phyloP scores from a whole-genome alignment of 345 rosid species.

The Eucalyptus melliodora region DNA sequence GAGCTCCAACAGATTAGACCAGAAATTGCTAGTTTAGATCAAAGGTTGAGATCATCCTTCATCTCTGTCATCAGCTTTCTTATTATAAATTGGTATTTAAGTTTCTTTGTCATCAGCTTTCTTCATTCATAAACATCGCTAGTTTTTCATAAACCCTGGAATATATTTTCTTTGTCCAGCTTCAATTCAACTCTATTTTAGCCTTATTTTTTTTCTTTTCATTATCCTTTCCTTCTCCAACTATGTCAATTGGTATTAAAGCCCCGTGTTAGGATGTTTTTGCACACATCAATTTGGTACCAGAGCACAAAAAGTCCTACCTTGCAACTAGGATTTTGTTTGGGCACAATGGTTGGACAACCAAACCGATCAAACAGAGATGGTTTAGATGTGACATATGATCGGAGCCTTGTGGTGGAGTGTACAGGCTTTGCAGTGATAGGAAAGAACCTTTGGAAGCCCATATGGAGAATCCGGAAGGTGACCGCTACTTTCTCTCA shows the following conservation, averaged over 20 bases:
- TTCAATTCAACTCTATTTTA: neutral
- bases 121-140: neutral
- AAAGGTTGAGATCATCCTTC: neutral
- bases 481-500: neutral
- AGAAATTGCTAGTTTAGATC: neutral
- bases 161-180: neutral
- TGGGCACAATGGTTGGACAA: neutral
- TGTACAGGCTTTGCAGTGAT: neutral
- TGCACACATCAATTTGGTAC: neutral
- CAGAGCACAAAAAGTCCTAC: neutral
- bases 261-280: neutral
- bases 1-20: neutral
- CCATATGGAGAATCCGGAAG: neutral
- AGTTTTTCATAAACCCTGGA: neutral
- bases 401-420: neutral
- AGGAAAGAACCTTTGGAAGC: neutral
- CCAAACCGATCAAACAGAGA: neutral
- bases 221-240: neutral
- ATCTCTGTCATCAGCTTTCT: neutral
- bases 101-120: neutral
- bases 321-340: neutral
- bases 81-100: neutral
- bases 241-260: neutral
- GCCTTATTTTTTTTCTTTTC: neutral
- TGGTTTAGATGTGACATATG: neutral